A percentile compares a stretch with the other conserved stretches of the same genome.
These are phyloP conservation scores for Ogataea siamensis DNA, from an alignment of 805 yeast species.

Conservation along the genomic window DNA sequence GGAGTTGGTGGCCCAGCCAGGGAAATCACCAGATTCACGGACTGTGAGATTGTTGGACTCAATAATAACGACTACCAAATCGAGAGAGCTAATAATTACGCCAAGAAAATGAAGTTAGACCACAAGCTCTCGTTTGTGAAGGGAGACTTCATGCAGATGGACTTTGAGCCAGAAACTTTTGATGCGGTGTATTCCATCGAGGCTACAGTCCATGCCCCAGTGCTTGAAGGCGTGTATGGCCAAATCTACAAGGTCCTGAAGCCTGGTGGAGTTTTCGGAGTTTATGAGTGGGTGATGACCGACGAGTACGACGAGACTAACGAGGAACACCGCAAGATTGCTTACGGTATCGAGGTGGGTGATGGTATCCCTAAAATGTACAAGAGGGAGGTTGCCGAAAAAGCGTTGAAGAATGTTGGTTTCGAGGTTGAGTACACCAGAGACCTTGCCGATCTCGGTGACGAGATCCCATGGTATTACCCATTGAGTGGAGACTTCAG, in stretches of 20 bases:
- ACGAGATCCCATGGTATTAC: conserved; percentile 94
- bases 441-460: conserved; percentile 82
- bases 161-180: conserved; percentile 82
- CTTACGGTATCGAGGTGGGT: conserved; percentile 96
- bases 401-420: conserved; percentile 84
- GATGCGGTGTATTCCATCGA: conserved; percentile 98
- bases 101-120: conserved; percentile 60
- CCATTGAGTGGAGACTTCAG: conserved; percentile 95
- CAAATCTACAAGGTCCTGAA: conserved; percentile 93
- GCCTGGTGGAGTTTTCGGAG: conserved; percentile 98
- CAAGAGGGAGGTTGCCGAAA: conserved; percentile 76
- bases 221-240: conserved; percentile 89
- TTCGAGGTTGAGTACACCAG: conserved; percentile 72
- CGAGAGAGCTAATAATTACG: conserved; percentile 83
- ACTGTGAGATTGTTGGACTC: conserved; percentile 80
- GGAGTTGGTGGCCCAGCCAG: conserved; percentile 99
- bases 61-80: conserved; percentile 98
- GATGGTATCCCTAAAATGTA: conserved; percentile 99
- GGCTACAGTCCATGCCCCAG: conserved; percentile 98
- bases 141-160: conserved; percentile 99
- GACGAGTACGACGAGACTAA: conserved; percentile 84
- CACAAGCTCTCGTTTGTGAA: conserved; percentile 82
- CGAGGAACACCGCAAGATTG: conserved; percentile 87
- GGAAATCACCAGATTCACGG: conserved; percentile 90
- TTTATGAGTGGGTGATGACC: conserved; percentile 99